Evolutionary conservation across 371 early-diverging fungal species (phyloP), one percentile per base, ranked within the genome.

Genomic region (Lichtheimia ramosa): DNA sequence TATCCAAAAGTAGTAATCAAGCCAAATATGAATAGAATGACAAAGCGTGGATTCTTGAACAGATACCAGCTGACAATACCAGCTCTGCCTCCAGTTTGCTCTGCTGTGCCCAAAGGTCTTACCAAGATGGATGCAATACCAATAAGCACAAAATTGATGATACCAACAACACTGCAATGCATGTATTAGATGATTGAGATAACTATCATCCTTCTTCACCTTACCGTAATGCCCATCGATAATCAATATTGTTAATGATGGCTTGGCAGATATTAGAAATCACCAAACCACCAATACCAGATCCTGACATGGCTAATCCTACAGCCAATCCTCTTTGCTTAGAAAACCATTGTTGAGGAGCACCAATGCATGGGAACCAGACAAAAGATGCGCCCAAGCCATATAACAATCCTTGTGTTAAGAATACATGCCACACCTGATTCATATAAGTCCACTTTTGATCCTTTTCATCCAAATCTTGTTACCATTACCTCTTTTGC

Each of bases 341-440:
- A 49, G 68, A 59, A 60, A 91, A 93, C 88, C 88, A 92, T 51
- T 92, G 88, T 16, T 85, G 74, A 0, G 88, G 83, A 5, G 89
- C 81, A 7, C 84, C 72, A 13, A 89, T 65, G 48, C 85, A 85
- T 1, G 91, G 88, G 39, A 91, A 84, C 74, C 84, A 89, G 5
- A 87, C 58, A 48, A 94, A 70, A 0, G 87, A 81, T 4, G 82
- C 75, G 12, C 92, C 91, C 43, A 89, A 63, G 0, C 91, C 91
- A 57, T 85, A 84, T n/a, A 89, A 42, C 2, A 90, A 61, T 24
- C 91, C 90, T 56, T 90, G 90, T 1, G 89, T 88, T 43, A 90
- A 51, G 43, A 81, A 82, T 21, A 89, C 58, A 28, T 89, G 89
- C 89, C 89, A 90, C 0, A 87, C 43, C 62, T 62, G 16, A 3